Evolutionary conservation across 805 yeast species (phyloP).

Genomic region (Starmerella apicola): DNA sequence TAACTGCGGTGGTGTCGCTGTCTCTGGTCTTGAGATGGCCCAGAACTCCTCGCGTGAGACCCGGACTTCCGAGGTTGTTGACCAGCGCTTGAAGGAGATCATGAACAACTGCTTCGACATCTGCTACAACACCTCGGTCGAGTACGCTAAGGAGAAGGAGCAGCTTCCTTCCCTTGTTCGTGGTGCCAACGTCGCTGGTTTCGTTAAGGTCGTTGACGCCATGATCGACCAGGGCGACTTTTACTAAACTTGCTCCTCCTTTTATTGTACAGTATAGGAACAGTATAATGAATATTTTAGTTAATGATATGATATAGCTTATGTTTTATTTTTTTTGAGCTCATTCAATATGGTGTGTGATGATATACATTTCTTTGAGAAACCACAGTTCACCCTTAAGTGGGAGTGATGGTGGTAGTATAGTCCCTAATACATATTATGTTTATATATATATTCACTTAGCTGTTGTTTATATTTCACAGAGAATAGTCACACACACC

Average conservation of each 20-base stretch:
- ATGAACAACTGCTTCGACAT: conserved; percentile 87
- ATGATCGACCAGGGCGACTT: conserved; percentile 93
- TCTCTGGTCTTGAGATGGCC: conserved; percentile 97
- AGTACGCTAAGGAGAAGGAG: conserved; percentile 59
- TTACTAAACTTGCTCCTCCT: conserved; percentile 15
- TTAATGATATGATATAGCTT: background rate
- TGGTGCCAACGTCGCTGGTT: conserved; percentile 99
- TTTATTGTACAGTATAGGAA: background rate
- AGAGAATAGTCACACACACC: too few species aligned
- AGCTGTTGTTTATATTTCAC: too few species aligned
- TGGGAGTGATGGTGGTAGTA: too few species aligned
- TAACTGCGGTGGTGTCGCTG: conserved; percentile 99
- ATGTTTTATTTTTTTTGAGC: too few species aligned
- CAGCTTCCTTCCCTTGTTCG: conserved; percentile 86
- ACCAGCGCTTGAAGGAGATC: conserved; percentile 75
- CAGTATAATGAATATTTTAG: background rate
- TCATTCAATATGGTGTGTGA: too few species aligned
- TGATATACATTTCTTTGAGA: too few species aligned
- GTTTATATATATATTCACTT: too few species aligned
- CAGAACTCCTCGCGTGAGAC: conserved; percentile 90
- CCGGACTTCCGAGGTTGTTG: conserved; percentile 92
- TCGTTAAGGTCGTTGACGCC: conserved; percentile 96
- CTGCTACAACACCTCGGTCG: conserved; percentile 77
- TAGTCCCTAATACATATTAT: too few species aligned
- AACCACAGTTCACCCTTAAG: too few species aligned